These are phyloP conservation scores for Solanum hybrid DNA, from an alignment of 305 asterid genomes.

Conservation along the genomic window DNA sequence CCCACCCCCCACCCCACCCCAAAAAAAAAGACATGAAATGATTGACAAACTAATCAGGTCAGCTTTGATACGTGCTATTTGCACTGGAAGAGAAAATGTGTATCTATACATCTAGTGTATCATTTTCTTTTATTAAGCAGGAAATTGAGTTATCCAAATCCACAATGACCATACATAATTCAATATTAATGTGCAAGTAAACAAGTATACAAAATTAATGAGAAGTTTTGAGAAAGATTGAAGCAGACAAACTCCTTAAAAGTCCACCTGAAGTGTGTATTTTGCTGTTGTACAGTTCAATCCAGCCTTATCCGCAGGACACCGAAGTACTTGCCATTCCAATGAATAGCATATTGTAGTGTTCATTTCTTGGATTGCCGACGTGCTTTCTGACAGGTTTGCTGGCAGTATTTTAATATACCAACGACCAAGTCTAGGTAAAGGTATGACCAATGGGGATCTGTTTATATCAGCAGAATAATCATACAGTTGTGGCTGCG, in stretches of 20 bases:
- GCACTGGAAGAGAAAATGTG: neutral
- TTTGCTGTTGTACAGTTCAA: slow-evolving; percentile 64
- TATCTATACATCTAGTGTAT: neutral
- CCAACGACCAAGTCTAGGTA: slow-evolving; percentile 86
- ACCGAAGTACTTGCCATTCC: slow-evolving; percentile 59
- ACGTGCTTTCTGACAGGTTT: slow-evolving; percentile 32
- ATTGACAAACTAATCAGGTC: neutral
- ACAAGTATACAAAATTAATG: neutral
- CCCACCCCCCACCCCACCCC: neutral
- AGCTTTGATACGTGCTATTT: neutral
- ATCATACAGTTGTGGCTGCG: slow-evolving; percentile 48
- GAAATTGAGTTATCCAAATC: neutral
- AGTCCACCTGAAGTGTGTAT: slow-evolving; percentile 69
- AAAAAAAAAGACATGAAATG: neutral
- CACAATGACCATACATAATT: neutral
- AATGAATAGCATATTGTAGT: slow-evolving; percentile 50
- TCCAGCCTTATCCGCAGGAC: slow-evolving; percentile 79
- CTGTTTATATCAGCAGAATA: slow-evolving; percentile 57
- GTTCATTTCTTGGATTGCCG: slow-evolving; percentile 15
- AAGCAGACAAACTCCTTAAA: neutral
- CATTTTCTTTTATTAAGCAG: neutral
- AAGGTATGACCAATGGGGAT: slow-evolving; percentile 47
- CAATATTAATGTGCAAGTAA: neutral
- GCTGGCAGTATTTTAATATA: slow-evolving; percentile 48
- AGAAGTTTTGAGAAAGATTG: neutral